Evolutionary conservation across 2,329 filamentous ascomycete genomes (phyloP), one percentile per base, ranked within the genome.

Genomic region (Colletotrichum musae): DNA sequence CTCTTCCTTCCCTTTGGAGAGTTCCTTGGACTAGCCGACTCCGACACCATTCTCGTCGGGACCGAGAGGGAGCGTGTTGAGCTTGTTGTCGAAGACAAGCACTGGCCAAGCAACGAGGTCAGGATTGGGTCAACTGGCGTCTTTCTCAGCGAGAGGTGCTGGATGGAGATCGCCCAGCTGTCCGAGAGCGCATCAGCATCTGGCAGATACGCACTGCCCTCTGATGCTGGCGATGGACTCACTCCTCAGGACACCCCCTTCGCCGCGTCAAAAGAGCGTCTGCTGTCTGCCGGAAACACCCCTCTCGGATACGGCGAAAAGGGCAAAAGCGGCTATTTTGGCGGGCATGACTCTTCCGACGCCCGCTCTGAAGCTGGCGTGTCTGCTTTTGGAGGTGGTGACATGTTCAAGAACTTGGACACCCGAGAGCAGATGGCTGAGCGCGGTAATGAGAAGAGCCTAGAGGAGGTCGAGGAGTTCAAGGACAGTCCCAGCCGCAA

Each of bases 341-440:
- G 92, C 61, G 85, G 82, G 68, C 90, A 86, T 74, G 87, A 91
- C 58, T 94, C 97, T 67, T 79, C 93, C 10, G 96, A 99, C 77
- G 86, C 91, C 7, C 94, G 94, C 51, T 98, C 96, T 36, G 96
- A 99, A 59, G 95, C 95, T 7, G 95, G 95, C 4, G 92, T 88
- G 2, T 98, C 95, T n/a, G 94, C 94, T 6, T 92, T 97, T 77
- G 93, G 95, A 56, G 93, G 89, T 61, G 95, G 96, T 7, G 96
- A 99, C 78, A 97, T 99, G 95, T 99, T 99, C 86, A 94, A 94
- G 77, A 97, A 98, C 75, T 86, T 98, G 7, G 95, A 98, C 74
- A 98, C 95, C 6, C 90, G 94, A 72, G 93, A 97, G 78, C 93
- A 97, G 78, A 94, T 99, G 89, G 94, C 95, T 0, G 95, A 98